Conservation (phyloP, 352 stramenopile genomes). For the Elongisporangium prolatum region DNA sequence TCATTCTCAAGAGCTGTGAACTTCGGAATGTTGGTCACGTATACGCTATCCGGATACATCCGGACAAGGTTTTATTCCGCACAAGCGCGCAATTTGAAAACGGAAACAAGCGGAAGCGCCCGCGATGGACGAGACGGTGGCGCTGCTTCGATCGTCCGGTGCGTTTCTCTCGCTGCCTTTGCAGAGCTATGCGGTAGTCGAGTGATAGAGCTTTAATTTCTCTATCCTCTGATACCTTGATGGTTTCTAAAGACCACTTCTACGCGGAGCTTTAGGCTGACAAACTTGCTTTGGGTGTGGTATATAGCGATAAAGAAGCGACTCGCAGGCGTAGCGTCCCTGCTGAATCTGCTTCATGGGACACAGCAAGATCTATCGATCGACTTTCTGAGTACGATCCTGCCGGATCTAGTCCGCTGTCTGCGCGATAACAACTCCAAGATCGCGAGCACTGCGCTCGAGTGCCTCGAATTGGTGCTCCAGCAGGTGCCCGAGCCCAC, state of each 20-base stretch:
- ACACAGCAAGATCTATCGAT: constrained; percentile 13
- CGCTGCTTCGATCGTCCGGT: constrained; percentile 60
- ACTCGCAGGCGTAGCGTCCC: constrained; percentile 50
- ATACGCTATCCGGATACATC: constrained; percentile 2
- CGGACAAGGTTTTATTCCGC: background rate
- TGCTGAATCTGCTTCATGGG: constrained; percentile 39
- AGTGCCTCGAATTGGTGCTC: constrained; percentile 58
- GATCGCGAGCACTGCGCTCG: constrained; percentile 55
- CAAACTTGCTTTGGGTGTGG: background rate
- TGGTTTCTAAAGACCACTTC: background rate
- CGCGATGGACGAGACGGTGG: constrained; percentile 45
- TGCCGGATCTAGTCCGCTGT: constrained; percentile 60
- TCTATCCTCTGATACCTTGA: background rate
- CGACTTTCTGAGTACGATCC: constrained; percentile 36
- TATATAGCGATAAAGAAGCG: constrained; percentile 77
- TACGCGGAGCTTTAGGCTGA: background rate
- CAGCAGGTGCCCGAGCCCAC: constrained; percentile 33
- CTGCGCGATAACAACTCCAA: constrained; percentile 85
- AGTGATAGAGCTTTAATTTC: background rate
- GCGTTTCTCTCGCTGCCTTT: constrained; percentile 1
- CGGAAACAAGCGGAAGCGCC: background rate
- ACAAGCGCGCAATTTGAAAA: background rate
- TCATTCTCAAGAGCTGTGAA: constrained; percentile 21
- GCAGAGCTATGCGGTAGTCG: background rate
- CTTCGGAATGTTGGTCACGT: background rate